Percentiles rank a stretch among this genome's conserved stretches.
Conservation (phyloP, 2,329 filamentous ascomycete genomes). For the Amylocarpus encephaloides region DNA sequence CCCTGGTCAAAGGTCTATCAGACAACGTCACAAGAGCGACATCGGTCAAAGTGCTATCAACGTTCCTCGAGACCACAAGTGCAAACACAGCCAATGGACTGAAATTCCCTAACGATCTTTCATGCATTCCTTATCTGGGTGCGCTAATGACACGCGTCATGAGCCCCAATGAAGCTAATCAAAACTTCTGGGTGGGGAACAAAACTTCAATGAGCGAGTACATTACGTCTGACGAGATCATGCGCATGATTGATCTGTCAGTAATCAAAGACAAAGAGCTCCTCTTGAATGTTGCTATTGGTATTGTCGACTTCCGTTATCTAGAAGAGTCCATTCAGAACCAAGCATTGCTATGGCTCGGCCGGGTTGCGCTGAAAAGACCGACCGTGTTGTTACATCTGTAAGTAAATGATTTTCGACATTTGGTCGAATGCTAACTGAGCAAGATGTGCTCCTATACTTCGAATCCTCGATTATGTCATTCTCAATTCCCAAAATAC, state of each 20-base stretch:
- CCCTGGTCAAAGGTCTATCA: constrained; percentile 56
- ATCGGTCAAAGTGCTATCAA: constrained; percentile 54
- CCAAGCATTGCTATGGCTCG: constrained; percentile 53
- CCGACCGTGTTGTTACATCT: constrained; percentile 52
- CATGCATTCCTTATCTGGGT: constrained; percentile 48
- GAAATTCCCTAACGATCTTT: constrained; percentile 27
- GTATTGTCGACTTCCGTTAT: constrained; percentile 59
- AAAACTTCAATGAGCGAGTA: constrained; percentile 41
- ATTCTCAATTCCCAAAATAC: constrained; percentile 55
- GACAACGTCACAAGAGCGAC: constrained; percentile 54
- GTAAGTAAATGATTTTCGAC: constrained; percentile 38
- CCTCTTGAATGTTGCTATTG: constrained; percentile 56
- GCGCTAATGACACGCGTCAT: constrained; percentile 53
- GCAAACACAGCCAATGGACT: constrained; percentile 24
- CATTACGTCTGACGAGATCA: constrained; percentile 34
- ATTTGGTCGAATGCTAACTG: constrained; percentile 10
- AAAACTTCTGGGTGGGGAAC: constrained; percentile 55
- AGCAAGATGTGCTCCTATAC: constrained; percentile 48
- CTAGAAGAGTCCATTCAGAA: constrained; percentile 58
- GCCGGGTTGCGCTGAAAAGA: constrained; percentile 46
- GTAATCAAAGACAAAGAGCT: constrained; percentile 54
- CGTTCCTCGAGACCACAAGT: constrained; percentile 50
- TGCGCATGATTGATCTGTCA: constrained; percentile 39
- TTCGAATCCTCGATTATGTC: constrained; percentile 53
- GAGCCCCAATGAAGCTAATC: constrained; percentile 53